Conservation (phyloP, 768 basidiomycete species). For the Tulasnella calospora region DNA sequence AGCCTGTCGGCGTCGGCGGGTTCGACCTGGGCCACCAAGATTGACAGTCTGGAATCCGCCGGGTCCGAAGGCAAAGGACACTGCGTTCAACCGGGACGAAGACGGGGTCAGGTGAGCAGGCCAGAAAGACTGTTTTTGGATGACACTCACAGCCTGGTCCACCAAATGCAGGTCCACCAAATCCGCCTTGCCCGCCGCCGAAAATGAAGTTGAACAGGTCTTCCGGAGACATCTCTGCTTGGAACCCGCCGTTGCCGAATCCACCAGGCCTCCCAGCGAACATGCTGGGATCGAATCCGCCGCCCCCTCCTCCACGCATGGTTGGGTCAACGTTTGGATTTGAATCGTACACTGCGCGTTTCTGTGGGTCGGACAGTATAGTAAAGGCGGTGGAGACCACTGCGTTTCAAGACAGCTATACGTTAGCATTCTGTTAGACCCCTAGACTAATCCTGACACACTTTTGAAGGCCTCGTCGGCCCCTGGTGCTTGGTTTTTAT, state of each 20-base stretch:
- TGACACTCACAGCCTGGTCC: constrained; percentile 29
- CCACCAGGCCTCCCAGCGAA: constrained; percentile 31
- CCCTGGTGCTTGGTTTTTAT: constrained; percentile 95
- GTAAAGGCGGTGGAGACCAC: constrained; percentile 99
- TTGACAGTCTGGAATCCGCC: constrained; percentile 36
- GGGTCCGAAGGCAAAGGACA: constrained; percentile 79
- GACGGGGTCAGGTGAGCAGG: neutral
- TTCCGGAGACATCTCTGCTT: constrained; percentile 87
- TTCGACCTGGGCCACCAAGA: constrained; percentile 28
- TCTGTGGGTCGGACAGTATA: constrained; percentile 88
- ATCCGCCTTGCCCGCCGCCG: constrained; percentile 54
- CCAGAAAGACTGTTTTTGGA: neutral
- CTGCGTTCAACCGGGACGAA: constrained; percentile 25
- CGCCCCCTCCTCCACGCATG: constrained; percentile 45
- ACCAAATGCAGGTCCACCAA: constrained; percentile 31
- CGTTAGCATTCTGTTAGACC: neutral
- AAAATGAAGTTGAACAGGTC: constrained; percentile 99
- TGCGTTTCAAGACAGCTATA: constrained; percentile 36
- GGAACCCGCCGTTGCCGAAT: constrained; percentile 46
- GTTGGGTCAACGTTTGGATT: constrained; percentile 96
- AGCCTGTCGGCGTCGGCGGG: constrained; percentile 28
- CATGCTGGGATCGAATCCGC: constrained; percentile 30
- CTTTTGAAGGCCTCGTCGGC: constrained; percentile 98
- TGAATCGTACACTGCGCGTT: constrained; percentile 75
- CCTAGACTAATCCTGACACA: constrained; percentile 40